These are phyloP conservation scores for Boletus sp. DNA, from an alignment of 1,284 basidiomycete genomes.

Conservation along the genomic window DNA sequence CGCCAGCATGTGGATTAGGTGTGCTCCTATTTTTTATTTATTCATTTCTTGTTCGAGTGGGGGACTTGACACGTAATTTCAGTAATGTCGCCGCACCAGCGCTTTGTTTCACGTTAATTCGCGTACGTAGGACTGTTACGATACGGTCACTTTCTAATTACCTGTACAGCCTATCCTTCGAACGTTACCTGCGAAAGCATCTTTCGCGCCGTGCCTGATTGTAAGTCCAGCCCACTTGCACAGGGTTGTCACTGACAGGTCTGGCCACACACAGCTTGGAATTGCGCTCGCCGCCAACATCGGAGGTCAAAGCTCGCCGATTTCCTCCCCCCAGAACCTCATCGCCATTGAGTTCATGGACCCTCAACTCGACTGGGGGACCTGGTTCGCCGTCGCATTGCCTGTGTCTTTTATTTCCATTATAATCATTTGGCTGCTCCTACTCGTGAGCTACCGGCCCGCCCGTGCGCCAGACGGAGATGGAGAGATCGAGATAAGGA, in stretches of 20 bases:
- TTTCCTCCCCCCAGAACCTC: conserved; percentile 96
- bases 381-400: conserved; percentile 94
- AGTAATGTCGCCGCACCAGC: conserved; percentile 98
- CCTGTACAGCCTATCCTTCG: conserved; percentile 81
- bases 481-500: conserved; percentile 76
- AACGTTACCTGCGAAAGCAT: conserved; percentile 83
- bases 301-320: conserved; percentile 94
- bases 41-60: conserved; percentile 14
- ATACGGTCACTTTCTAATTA: conserved; percentile 4
- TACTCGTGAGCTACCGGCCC: conserved; percentile 82
- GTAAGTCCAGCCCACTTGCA: conserved; percentile 45
- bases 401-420: conserved; percentile 89
- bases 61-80: conserved; percentile 6
- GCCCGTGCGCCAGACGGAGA: conserved; percentile 71
- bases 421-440: conserved; percentile 87
- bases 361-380: conserved; percentile 82
- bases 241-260: conserved; percentile 3
- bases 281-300: conserved; percentile 98
- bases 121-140: conserved; percentile 48
- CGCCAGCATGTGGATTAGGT: conserved; percentile 99
- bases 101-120: conserved; percentile 95
- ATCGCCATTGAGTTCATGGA: conserved; percentile 92
- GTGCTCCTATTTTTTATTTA: conserved; percentile 32
- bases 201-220: conserved; percentile 90
- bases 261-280: conserved; percentile 60